Conservation (phyloP, 1,139 yeast species). For the Pichia sp. region DNA sequence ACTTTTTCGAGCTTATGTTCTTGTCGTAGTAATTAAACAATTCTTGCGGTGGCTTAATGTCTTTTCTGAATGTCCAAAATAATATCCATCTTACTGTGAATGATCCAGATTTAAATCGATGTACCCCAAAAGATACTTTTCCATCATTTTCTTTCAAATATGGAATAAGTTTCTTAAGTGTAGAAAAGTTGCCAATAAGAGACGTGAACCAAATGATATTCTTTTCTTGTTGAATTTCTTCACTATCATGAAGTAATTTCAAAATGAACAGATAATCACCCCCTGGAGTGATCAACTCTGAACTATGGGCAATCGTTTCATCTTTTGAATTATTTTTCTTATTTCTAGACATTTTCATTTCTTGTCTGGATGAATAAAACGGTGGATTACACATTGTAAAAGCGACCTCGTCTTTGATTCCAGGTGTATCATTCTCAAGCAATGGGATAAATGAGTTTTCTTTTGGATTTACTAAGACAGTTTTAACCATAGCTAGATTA, state of each 20-base stretch:
- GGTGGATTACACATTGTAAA: constrained; percentile 48
- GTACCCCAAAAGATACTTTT: constrained; percentile 32
- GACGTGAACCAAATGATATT: constrained; percentile 38
- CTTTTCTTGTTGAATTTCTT: not conserved
- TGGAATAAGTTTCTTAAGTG: constrained; percentile 21
- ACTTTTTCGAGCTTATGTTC: constrained; percentile 2
- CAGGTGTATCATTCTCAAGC: not conserved
- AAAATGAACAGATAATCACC: constrained; percentile 41
- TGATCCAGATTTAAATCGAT: constrained; percentile 32
- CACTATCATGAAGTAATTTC: constrained; percentile 35
- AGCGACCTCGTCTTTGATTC: constrained; percentile 4
- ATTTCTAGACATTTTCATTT: constrained; percentile 27
- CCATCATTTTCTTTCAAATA: constrained; percentile 22
- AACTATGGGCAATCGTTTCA: constrained; percentile 2
- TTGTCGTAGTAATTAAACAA: constrained; percentile 14
- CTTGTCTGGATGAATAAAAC: constrained; percentile 37
- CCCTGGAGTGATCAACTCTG: constrained; percentile 39
- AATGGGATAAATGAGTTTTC: constrained; percentile 15
- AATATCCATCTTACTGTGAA: constrained; percentile 41
- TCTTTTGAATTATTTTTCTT: constrained; percentile 14
- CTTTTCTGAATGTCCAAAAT: constrained; percentile 36
- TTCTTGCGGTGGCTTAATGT: constrained; percentile 18
- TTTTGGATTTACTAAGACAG: constrained; percentile 8
- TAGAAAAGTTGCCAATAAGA: constrained; percentile 37
- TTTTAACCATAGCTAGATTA: constrained; percentile 16